A percentile compares a stretch with the other conserved stretches of the same genome.
phyloP scores from a whole-genome alignment of 305 asterid species.

The Andrographis paniculata region DNA sequence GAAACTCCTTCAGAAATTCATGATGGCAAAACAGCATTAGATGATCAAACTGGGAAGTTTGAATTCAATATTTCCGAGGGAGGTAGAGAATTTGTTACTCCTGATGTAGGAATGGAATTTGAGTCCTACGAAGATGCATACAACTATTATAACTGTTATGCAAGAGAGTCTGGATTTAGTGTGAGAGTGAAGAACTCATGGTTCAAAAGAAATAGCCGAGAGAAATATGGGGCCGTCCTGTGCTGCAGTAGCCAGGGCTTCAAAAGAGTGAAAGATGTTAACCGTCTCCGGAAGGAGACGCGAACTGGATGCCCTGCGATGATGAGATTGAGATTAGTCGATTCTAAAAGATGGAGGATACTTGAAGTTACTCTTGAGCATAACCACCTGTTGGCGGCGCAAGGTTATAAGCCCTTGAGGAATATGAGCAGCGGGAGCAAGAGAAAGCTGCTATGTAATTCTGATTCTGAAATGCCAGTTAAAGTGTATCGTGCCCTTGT shows the following conservation, averaged over 20 bases:
- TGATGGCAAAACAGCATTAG: conserved; percentile 17
- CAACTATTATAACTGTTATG: conserved; percentile 65
- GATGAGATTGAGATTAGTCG: conserved; percentile 60
- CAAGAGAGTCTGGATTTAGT: conserved; percentile 58
- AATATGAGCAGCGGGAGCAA: conserved; percentile 34
- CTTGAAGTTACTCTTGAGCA: conserved; percentile 67
- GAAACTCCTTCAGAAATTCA: conserved; percentile 23
- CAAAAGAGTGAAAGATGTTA: conserved; percentile 62
- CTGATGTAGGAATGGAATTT: conserved; percentile 74
- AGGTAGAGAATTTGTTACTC: conserved; percentile 48
- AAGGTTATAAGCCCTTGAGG: conserved; percentile 36
- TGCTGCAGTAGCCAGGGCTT: conserved; percentile 88
- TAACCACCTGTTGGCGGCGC: conserved; percentile 56
- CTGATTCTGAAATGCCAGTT: conserved; percentile 41
- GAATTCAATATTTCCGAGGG: conserved; percentile 24
- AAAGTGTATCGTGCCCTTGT: conserved; percentile 56
- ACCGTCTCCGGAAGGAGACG: conserved; percentile 59
- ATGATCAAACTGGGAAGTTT: conserved; percentile 27
- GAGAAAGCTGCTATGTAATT: conserved; percentile 33
- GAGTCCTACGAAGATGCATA: conserved; percentile 83
- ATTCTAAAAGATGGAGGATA: conserved; percentile 70
- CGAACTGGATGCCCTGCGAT: conserved; percentile 83
- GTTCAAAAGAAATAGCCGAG: conserved; percentile 76
- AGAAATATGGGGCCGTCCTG: conserved; percentile 78
- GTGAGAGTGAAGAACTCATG: conserved; percentile 79